Evolutionary conservation across 2,329 filamentous ascomycete genomes (phyloP).

Genomic region (Paraphaeosphaeria sporulosa): DNA sequence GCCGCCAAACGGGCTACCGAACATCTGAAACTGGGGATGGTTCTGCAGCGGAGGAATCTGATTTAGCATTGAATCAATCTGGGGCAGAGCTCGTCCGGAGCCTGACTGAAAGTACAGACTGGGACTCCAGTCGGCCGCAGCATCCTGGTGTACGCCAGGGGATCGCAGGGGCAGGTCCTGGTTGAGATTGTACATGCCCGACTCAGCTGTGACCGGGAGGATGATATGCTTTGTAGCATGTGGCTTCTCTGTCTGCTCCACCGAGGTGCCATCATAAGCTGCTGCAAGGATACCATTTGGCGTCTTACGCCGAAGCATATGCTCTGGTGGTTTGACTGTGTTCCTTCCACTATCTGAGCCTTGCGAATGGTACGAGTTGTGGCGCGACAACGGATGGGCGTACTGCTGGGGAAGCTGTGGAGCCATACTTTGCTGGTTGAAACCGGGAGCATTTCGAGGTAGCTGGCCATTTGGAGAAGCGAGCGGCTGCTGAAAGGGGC

Average conservation of each 20-base stretch:
- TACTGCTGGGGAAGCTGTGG: constrained; percentile 47
- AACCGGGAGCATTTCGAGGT: constrained; percentile 35
- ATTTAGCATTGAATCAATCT: constrained; percentile 68
- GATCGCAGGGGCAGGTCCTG: constrained; percentile 49
- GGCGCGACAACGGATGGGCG: constrained; percentile 49
- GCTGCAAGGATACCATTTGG: constrained; percentile 92
- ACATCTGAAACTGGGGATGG: constrained; percentile 60
- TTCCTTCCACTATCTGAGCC: constrained; percentile 31
- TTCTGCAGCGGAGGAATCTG: constrained; percentile 65
- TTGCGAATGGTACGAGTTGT: constrained; percentile 46
- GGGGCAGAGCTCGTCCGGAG: constrained; percentile 51
- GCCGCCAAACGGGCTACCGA: constrained; percentile 41
- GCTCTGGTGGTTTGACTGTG: constrained; percentile 62
- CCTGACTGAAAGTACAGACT: constrained; percentile 47
- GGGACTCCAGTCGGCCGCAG: constrained; percentile 42
- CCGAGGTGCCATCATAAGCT: constrained; percentile 85
- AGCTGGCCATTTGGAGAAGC: constrained; percentile 34
- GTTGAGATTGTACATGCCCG: constrained; percentile 42
- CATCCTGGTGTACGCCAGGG: constrained; percentile 34
- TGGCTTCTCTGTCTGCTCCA: constrained; percentile 75
- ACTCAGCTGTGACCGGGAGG: constrained; percentile 65
- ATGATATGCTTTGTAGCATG: constrained; percentile 85
- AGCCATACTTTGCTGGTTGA: constrained; percentile 31
- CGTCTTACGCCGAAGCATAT: constrained; percentile 88
- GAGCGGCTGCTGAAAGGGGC: constrained; percentile 34